Conservation (phyloP, 2,329 filamentous ascomycete species). For the Fusarium compactum region DNA sequence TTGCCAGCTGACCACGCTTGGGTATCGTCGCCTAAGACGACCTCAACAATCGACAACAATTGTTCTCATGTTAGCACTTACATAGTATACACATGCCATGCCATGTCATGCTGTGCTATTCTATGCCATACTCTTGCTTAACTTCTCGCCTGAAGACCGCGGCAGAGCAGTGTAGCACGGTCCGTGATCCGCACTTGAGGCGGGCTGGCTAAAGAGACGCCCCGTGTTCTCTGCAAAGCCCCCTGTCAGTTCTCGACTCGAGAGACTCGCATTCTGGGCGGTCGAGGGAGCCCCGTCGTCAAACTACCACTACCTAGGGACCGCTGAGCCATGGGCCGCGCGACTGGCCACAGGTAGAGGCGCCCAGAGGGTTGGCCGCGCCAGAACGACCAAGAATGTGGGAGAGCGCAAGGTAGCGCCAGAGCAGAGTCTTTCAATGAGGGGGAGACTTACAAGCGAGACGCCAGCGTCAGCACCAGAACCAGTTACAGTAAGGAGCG, state of each 20-base stretch:
- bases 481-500: constrained; percentile 9
- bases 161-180: constrained; percentile 29
- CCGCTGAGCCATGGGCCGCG: constrained; percentile 30
- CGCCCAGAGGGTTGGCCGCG: constrained; percentile 32
- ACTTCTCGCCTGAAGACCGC: constrained; percentile 28
- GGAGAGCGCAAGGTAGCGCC: constrained; percentile 5
- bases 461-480: constrained; percentile 22
- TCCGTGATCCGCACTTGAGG: constrained; percentile 22
- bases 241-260: constrained; percentile 31
- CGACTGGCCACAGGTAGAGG: constrained; percentile 29
- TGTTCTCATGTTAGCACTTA: neutral
- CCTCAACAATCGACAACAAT: neutral
- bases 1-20: neutral
- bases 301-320: constrained; percentile 13
- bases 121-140: neutral
- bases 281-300: constrained; percentile 30
- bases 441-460: constrained; percentile 13
- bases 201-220: constrained; percentile 19
- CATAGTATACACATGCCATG: neutral
- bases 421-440: constrained; percentile 3
- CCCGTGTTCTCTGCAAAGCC: constrained; percentile 15
- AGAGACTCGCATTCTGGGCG: constrained; percentile 22
- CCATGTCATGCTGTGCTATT: neutral
- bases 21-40: neutral
- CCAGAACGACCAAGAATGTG: constrained; percentile 30